A percentile compares a stretch with the other conserved stretches of the same genome.
These are phyloP conservation scores for Debaryomyces hansenii DNA, from an alignment of 805 yeast genomes.

Conservation along the genomic window DNA sequence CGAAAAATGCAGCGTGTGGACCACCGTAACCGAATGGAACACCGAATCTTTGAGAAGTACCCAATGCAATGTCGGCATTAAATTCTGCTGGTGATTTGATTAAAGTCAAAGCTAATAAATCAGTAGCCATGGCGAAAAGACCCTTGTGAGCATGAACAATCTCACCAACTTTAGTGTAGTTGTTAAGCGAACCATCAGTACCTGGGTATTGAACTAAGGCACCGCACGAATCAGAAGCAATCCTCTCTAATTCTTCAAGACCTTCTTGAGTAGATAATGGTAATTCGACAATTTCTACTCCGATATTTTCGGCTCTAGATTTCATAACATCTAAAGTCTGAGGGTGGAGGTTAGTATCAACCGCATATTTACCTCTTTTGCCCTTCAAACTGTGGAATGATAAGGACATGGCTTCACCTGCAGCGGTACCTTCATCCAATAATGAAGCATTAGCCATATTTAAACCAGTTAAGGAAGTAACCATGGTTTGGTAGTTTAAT, in stretches of 20 bases:
- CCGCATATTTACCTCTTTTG: constrained; percentile 66
- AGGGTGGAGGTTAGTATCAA: constrained; percentile 75
- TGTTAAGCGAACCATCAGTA: constrained; percentile 69
- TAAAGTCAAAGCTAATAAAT: constrained; percentile 82
- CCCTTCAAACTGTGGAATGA: constrained; percentile 66
- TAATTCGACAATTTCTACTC: constrained; percentile 60
- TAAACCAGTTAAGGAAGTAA: constrained; percentile 88
- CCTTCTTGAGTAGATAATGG: constrained; percentile 49
- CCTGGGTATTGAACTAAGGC: constrained; percentile 88
- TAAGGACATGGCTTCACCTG: constrained; percentile 94
- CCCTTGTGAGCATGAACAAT: constrained; percentile 72
- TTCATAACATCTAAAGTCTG: constrained; percentile 81
- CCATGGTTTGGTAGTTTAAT: constrained; percentile 89
- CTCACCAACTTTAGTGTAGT: constrained; percentile 58
- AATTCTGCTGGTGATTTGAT: constrained; percentile 80
- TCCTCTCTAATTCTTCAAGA: constrained; percentile 21
- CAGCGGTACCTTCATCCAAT: constrained; percentile 96
- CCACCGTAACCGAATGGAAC: constrained; percentile 99
- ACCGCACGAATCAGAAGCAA: constrained; percentile 60
- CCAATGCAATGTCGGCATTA: constrained; percentile 91
- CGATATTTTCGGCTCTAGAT: constrained; percentile 76
- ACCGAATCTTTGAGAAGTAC: constrained; percentile 93
- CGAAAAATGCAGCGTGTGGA: constrained; percentile 97
- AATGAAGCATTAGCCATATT: constrained; percentile 94
- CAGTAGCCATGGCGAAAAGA: constrained; percentile 83